phyloP scores from a whole-genome alignment of 2,329 filamentous ascomycete genomes.

The Didymellaceae sp. region DNA sequence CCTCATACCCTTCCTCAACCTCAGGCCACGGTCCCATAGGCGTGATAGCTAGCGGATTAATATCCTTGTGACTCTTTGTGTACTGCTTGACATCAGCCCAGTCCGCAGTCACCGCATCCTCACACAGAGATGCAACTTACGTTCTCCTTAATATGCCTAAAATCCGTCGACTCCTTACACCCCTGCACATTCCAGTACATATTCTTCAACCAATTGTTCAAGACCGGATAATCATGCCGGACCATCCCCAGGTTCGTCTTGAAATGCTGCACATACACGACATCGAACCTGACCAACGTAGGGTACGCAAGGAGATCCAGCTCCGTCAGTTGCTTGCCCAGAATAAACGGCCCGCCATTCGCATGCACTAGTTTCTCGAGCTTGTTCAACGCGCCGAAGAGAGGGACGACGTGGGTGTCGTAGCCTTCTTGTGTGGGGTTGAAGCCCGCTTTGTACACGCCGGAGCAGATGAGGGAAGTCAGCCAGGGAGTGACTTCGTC shows the following conservation, averaged over 20 bases:
- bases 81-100: constrained; percentile 45
- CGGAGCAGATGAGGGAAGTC: constrained; percentile 62
- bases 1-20: constrained; percentile 60
- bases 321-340: constrained; percentile 64
- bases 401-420: constrained; percentile 59
- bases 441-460: constrained; percentile 69
- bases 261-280: constrained; percentile 70
- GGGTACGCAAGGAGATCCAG: constrained; percentile 65
- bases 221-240: constrained; percentile 64
- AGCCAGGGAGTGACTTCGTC: constrained; percentile 62
- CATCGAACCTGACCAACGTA: constrained; percentile 66
- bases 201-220: constrained; percentile 66
- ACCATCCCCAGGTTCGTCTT: constrained; percentile 70
- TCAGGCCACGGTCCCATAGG: constrained; percentile 67
- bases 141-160: constrained; percentile 73
- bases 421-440: constrained; percentile 63
- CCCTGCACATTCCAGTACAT: constrained; percentile 64
- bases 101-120: not conserved
- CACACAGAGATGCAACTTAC: constrained; percentile 34
- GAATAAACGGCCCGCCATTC: constrained; percentile 62
- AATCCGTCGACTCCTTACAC: constrained; percentile 66
- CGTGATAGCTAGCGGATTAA: constrained; percentile 69
- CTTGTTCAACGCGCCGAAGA: constrained; percentile 67
- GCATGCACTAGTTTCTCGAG: constrained; percentile 58
- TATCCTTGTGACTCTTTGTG: constrained; percentile 65